Evolutionary conservation across 164 flowering plant species (phyloP), one percentile per base, ranked within the genome.

Genomic region (Liquidambar formosana): DNA sequence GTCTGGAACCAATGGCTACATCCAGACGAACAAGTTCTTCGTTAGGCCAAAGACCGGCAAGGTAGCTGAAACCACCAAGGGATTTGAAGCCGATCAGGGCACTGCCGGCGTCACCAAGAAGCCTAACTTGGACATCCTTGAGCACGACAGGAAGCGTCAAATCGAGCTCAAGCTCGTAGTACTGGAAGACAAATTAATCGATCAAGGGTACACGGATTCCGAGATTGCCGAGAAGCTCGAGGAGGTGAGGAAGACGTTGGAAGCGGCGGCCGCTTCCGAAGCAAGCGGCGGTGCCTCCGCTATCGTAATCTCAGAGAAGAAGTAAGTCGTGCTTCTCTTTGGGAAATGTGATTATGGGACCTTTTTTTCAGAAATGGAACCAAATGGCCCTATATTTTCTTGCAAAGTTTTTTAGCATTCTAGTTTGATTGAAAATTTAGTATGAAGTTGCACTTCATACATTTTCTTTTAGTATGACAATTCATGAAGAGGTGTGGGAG

Each of bases 71-170:
- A 75, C 72, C 49, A 70, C 76, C n/a, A 87, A 67, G 61, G 90
- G 89, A 3, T 93, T 83, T 41, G 90, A 82, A 64, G 78, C 64
- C 4, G 96, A 78, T 71, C 93, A 90, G 76, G 98, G 97, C 0
- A 91, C 89, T n/a, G 99, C 80, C 19, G 99, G 98, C 19, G 80
- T 91, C 26, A 48, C 79, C 25, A 85, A 82, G 76, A 88, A 84
- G 71, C 79, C 97, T 4, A 95, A 91, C 71, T 81, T 77, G 60
- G 99, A 89, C 41, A 93, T 95, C 16, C 85, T 95, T 14, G 98
- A 95, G 73, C 98, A 95, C 68, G 99, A 95, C 62, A 81, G 91
- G 41, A 95, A 95, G 79, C 83, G 99, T 8, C 93, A 89, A 82
- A 89, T 93, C 54, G 80, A 95, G 78, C 87, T 95, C 67, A 90